phyloP scores from a whole-genome alignment of 164 flowering plant genomes.

The Vitis vinifera region ASM3070453v1 NC_081807.1:387501-388000 shows the following conservation, averaged over 20 bases:
- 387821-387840: neutral
- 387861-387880: too few species aligned
- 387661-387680: neutral
- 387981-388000: too few species aligned
- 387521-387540: constrained; percentile 86
- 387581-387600: constrained; percentile 34
- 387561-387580: constrained; percentile 63
- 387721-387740: constrained; percentile 33
- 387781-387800: neutral
- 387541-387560: constrained; percentile 76
- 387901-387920: too few species aligned
- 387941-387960: too few species aligned
- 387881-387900: neutral
- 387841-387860: too few species aligned
- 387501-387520: constrained; percentile 78
- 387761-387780: constrained; percentile 48
- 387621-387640: constrained; percentile 18
- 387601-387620: constrained; percentile 28
- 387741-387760: constrained; percentile 38
- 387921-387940: too few species aligned
- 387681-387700: neutral
- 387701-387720: neutral
- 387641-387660: constrained; percentile 12
- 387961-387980: too few species aligned
- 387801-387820: neutral